Evolutionary conservation across 768 basidiomycete species (phyloP), one percentile per base, ranked within the genome.

Genomic region (Gelatoporia subvermispora): DNA sequence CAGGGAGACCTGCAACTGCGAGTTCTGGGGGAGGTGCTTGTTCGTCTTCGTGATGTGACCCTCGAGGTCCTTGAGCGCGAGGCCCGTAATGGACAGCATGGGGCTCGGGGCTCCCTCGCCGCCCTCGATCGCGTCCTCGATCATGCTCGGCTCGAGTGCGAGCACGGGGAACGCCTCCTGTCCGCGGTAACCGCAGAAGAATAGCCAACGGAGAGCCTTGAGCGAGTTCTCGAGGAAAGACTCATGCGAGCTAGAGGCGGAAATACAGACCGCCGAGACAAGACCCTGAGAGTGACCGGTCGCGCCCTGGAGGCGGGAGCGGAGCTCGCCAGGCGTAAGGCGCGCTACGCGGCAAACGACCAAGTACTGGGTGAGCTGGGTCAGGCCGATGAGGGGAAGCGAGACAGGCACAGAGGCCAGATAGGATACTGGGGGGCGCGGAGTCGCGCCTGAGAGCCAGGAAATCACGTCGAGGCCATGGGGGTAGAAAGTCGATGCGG

Each of bases 241-340:
- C 41, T 85, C 84, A 52, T 84, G 82, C 21, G 83, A 81, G 16
- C 74, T 74, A 4, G 93, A 92, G 4, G 89, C 82, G 7, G 94
- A 78, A 60, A 97, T 82, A 35, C 80, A 84, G 45, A 94, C 79
- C n/a, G 96, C 96, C 11, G 94, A 91, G 41, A 96, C 84, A 58
- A 99, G 82, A 56, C 96, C 96, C 67, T 98, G 95, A 2, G 94
- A 97, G 70, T 99, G 96, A 25, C 96, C 96, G 15, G 96, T 98
- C 2, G 93, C 82, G 28, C 95, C 95, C 9, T 80, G 74, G 47
- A 98, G 76, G 40, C 78, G 78, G 40, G 74, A 68, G 35, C 88
- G 82, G 64, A 96, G 76, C 60, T 94, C 81, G 8, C 84, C 89
- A 0, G 93, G 93, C 8, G 81, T 82, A 37, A 91, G 68, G 48